Conservation (phyloP, 257 asterid genomes). For the Nicotiana sylvestris region DNA sequence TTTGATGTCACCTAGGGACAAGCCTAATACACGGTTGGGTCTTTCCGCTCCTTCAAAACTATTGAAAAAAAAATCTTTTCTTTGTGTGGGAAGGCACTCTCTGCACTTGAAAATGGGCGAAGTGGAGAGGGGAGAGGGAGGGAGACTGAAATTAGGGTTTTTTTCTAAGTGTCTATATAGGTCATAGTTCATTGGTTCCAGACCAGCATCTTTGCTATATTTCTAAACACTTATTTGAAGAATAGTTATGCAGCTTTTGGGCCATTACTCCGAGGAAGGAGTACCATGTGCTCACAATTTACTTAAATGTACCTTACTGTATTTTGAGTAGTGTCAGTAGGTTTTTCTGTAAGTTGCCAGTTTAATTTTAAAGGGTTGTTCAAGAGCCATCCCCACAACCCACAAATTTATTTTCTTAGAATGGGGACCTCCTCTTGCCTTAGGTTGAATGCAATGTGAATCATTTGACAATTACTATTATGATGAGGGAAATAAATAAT, state of each 20-base stretch:
- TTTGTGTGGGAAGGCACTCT: not conserved
- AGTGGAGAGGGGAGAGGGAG: not conserved
- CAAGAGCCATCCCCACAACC: not conserved
- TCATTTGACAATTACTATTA: not conserved
- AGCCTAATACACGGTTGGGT: not conserved
- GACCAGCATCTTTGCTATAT: not conserved
- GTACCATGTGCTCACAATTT: not conserved
- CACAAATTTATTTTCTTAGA: not conserved
- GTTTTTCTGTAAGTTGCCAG: no score
- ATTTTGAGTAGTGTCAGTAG: not conserved
- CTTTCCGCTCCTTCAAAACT: not conserved
- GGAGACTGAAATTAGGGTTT: not conserved
- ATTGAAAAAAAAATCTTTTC: not conserved
- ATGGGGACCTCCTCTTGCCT: not conserved
- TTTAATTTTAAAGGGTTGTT: not conserved
- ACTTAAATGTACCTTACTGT: not conserved
- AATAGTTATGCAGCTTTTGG: not conserved
- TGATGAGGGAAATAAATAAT: not conserved
- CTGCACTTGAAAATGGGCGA: not conserved
- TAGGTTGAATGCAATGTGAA: not conserved
- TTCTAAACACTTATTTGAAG: not conserved
- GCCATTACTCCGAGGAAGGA: not conserved
- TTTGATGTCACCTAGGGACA: not conserved
- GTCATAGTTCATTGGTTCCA: not conserved
- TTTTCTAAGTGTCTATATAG: not conserved